phyloP scores from a whole-genome alignment of 768 basidiomycete species.

The Boletus edulis region DNA sequence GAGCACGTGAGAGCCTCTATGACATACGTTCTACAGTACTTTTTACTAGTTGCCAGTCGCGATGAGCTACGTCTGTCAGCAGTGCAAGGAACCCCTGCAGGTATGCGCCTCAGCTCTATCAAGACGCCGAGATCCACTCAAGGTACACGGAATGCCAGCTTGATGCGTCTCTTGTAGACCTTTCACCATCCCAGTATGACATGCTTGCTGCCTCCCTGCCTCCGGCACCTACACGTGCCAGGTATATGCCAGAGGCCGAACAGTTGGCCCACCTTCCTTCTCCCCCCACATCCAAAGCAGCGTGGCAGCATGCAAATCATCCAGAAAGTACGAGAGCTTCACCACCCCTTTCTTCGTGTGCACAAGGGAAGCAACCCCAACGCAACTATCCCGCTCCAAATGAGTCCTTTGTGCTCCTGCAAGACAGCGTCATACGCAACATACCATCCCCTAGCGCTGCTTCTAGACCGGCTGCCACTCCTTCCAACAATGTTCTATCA shows the following conservation, averaged over 20 bases:
- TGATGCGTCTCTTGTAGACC: slow-evolving; percentile 87
- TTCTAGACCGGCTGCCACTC: slow-evolving; percentile 42
- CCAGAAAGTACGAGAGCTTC: slow-evolving; percentile 32
- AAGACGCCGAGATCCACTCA: slow-evolving; percentile 9
- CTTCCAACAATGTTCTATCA: slow-evolving; percentile 31
- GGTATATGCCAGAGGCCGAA: slow-evolving; percentile 40
- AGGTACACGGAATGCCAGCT: slow-evolving; percentile 41
- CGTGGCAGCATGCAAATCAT: slow-evolving; percentile 60
- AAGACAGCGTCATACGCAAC: slow-evolving; percentile 74
- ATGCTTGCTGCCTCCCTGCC: slow-evolving; percentile 74
- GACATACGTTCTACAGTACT: no score
- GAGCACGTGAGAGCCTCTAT: neutral
- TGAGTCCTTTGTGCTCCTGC: slow-evolving; percentile 89
- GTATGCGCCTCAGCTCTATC: slow-evolving; percentile 33
- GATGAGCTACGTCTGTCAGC: slow-evolving; percentile 69
- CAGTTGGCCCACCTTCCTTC: slow-evolving; percentile 47
- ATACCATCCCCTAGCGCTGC: slow-evolving; percentile 55
- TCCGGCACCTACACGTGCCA: slow-evolving; percentile 43
- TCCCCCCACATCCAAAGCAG: slow-evolving; percentile 52
- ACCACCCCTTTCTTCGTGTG: slow-evolving; percentile 48
- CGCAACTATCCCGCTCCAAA: slow-evolving; percentile 57
- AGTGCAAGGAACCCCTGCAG: slow-evolving; percentile 90
- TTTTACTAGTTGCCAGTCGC: neutral
- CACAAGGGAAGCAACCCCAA: slow-evolving; percentile 60
- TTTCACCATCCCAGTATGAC: slow-evolving; percentile 85